Evolutionary conservation across 495 filamentous ascomycete species (phyloP), one percentile per base, ranked within the genome.

Genomic region (Massariosphaeria phaeospora): DNA sequence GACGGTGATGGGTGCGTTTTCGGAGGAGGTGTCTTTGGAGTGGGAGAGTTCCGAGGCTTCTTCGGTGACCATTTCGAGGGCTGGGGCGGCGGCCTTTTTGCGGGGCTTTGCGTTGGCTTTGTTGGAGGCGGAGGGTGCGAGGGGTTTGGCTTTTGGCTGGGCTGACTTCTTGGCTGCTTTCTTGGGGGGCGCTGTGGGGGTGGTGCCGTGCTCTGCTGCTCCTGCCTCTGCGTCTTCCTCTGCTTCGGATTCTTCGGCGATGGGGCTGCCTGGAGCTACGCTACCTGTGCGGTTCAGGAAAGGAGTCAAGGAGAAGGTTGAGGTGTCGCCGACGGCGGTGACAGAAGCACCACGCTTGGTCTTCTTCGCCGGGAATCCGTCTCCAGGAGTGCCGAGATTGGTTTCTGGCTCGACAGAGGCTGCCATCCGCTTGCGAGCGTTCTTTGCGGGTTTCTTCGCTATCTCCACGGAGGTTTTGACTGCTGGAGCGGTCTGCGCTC

Each of bases 281-380:
- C 74, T 84, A 35, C 78, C 73, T 6, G 84, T 87, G 46, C 86
- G 84, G 72, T 91, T 94, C 25, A 96, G 72, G 69, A 90, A 94
- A 0, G 91, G 91, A 1, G 91, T 96, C 57, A 96, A 90, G 10
- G 89, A 93, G 66, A 96, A 96, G 17, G 76, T 81, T 0, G 89
- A 95, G 67, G 95, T 95, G 58, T 94, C 89, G 21, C 86, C 89
- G 29, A 82, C 70, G 33, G 83, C 46, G 11, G 52, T 55, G 7
- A 63, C 67, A 15, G 70, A 62, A 8, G 59, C 64, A 2, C 67
- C 70, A 10, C 61, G 69, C 63, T 67, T 74, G 66, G 72, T 70
- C 34, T 69, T 54, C 63, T 72, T 72, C 39, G 63, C 69, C 15
- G 72, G 70, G 46, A 79, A 53, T 8, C 66, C 73, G 47, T 82